Percentiles rank a stretch among this genome's conserved stretches.
Evolutionary conservation across 1,139 yeast genomes (phyloP).

Genomic region (Pichia sp.): DNA sequence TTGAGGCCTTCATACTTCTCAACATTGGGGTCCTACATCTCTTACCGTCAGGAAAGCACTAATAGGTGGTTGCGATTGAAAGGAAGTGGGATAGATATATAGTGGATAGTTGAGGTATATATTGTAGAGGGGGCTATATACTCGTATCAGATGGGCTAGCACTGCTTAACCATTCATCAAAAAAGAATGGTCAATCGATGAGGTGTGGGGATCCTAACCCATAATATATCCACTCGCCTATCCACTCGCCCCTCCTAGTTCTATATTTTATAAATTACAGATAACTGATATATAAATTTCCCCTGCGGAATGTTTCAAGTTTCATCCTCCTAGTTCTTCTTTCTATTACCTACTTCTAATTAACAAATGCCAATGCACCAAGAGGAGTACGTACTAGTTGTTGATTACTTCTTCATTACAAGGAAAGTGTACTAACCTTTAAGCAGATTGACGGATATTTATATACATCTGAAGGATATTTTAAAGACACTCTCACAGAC

Average conservation of each 20-base stretch:
- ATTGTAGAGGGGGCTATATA: not conserved
- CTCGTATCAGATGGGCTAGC: not conserved
- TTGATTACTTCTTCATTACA: not conserved
- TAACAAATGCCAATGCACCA: conserved; percentile 4
- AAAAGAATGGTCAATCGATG: not conserved
- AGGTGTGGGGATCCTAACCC: no score
- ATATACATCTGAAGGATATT: conserved; percentile 13
- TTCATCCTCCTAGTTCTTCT: no score
- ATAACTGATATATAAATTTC: not conserved
- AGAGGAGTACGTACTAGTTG: conserved; percentile 8
- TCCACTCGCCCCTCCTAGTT: not conserved
- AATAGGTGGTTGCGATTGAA: no score
- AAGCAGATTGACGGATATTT: conserved; percentile 12
- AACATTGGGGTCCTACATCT: no score
- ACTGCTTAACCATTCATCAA: not conserved
- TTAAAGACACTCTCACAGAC: conserved; percentile 6
- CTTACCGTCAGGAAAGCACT: no score
- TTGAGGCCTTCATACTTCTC: no score
- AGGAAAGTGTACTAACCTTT: conserved; percentile 6
- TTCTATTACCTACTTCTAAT: no score
- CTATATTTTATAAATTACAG: not conserved
- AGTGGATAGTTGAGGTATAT: not conserved
- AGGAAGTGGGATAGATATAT: not conserved
- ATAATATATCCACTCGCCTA: not conserved
- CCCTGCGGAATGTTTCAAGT: not conserved